A percentile compares a stretch with the other conserved stretches of the same genome.
Evolutionary conservation across 768 basidiomycete species (phyloP).

Genomic region (Macrolepiota dolichaula): DNA sequence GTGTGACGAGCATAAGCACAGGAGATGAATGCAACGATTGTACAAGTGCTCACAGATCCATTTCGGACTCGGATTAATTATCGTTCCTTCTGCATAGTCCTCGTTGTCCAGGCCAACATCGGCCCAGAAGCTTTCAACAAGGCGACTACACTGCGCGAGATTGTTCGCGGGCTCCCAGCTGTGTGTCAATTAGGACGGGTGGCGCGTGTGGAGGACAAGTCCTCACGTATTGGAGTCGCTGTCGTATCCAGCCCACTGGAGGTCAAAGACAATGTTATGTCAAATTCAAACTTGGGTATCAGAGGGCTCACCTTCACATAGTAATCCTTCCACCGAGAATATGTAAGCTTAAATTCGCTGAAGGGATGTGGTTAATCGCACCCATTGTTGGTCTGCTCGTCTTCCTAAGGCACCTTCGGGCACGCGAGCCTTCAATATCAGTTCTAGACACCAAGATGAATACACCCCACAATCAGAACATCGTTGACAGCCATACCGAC

Average conservation of each 20-base stretch:
- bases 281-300: background rate
- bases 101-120: conserved; percentile 55
- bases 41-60: conserved; percentile 55
- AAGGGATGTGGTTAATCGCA: background rate
- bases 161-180: conserved; percentile 74
- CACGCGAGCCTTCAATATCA: conserved; percentile 58
- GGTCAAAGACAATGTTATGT: background rate
- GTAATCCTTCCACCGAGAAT: conserved; percentile 45
- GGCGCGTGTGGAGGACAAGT: background rate
- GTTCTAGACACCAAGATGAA: conserved; percentile 37
- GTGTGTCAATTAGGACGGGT: conserved; percentile 1
- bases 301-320: conserved; percentile 53
- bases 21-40: background rate
- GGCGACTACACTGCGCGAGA: conserved; percentile 50
- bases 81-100: conserved; percentile 49
- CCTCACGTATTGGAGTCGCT: conserved; percentile 54
- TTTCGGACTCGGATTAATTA: conserved; percentile 33
- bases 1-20: background rate
- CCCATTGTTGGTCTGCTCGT: conserved; percentile 17
- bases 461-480: background rate
- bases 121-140: conserved; percentile 63
- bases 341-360: background rate
- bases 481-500: conserved; percentile 1
- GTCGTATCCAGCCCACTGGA: conserved; percentile 67
- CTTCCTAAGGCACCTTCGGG: conserved; percentile 15